Evolutionary conservation across 192 early-diverging fungal genomes (phyloP), one percentile per base, ranked within the genome.

Genomic region (Spizellomyces sp.): DNA sequence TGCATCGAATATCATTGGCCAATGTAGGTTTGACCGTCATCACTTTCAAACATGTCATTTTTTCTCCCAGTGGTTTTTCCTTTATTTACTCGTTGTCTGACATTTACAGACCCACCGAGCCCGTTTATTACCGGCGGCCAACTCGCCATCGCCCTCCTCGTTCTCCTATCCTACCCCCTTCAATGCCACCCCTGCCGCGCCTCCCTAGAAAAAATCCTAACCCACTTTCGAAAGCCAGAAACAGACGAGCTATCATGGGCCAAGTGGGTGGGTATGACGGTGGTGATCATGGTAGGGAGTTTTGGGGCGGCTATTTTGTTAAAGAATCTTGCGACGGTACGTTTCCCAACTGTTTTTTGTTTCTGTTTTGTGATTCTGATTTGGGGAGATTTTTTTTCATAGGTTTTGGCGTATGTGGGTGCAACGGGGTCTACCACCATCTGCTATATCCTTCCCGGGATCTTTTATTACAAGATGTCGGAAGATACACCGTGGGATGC

Each of bases 351-450:
- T 8, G 10, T 44, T 79, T 55, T 0, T 22, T 75, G 48, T 1
- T 14, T 50, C 63, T 48, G 1, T 14, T 15, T 22, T 45, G 15
- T 5, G n/a, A 3, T 36, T 2, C 3, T 36, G 27, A 36, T 36
- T 54, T 54, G 50, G 2, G 48, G 48, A n/a, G 58, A 17, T 10
- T n/a, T n/a, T n/a, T 59, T 50, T 14, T 45, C 22, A 52, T 50
- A 86, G 85, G 87, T 99, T 6, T 69, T 99, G 57, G 83, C 95
- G 0, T 86, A 98, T 69, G 98, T 99, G 0, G 98, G 98, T 41
- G 95, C 96, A 4, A 98, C 98, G 0, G 98, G 98, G 12, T 95
- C 94, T 4, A 98, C 96, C 0, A 90, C 90, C 43, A 94, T 99
- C 48, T 95, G 94, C 57, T 98, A 98, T 76, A 99, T 99, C 66